These are phyloP conservation scores for Candida incommunis DNA, from an alignment of 805 yeast genomes.

Conservation along the genomic window DNA sequence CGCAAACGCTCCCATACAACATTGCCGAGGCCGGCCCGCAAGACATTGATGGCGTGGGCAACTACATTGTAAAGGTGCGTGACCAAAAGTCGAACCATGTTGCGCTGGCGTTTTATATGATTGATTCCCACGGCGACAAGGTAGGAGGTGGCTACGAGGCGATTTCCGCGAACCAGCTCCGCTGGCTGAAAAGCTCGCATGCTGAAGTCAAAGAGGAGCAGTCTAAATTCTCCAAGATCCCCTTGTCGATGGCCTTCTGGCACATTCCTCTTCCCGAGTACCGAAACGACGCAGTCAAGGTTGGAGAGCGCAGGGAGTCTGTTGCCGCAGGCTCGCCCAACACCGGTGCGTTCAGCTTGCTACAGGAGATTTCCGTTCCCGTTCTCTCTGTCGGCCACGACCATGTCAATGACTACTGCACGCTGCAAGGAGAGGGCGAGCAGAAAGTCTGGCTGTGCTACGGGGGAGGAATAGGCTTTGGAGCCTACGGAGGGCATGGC, in stretches of 20 bases:
- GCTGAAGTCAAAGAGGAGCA: conserved; percentile 19
- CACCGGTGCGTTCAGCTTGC: conserved; percentile 45
- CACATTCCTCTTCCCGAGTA: conserved; percentile 92
- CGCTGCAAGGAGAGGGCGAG: conserved; percentile 30
- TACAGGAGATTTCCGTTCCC: conserved; percentile 54
- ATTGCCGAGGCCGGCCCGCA: conserved; percentile 48
- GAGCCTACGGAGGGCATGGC: conserved; percentile 91
- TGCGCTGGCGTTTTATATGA: conserved; percentile 50
- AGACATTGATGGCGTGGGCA: conserved; percentile 70
- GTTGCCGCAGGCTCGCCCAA: conserved; percentile 67
- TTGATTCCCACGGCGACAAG: conserved; percentile 65
- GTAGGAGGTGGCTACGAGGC: conserved; percentile 59
- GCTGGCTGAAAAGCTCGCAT: conserved; percentile 32
- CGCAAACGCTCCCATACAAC: conserved; percentile 52
- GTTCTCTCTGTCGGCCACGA: conserved; percentile 86
- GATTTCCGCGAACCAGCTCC: conserved; percentile 57
- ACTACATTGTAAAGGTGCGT: conserved; percentile 43
- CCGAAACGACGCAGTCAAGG: conserved; percentile 30
- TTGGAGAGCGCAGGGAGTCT: conserved; percentile 59
- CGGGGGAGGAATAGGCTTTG: conserved; percentile 91
- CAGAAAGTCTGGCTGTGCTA: conserved; percentile 67
- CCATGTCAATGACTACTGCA: conserved; percentile 87
- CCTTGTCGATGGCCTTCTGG: conserved; percentile 76
- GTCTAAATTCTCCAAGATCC: conserved; percentile 26
- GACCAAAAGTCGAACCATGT: conserved; percentile 19